Conservation (phyloP, 2,329 filamentous ascomycete species). For the Phyllosticta paracitricarpa region DNA sequence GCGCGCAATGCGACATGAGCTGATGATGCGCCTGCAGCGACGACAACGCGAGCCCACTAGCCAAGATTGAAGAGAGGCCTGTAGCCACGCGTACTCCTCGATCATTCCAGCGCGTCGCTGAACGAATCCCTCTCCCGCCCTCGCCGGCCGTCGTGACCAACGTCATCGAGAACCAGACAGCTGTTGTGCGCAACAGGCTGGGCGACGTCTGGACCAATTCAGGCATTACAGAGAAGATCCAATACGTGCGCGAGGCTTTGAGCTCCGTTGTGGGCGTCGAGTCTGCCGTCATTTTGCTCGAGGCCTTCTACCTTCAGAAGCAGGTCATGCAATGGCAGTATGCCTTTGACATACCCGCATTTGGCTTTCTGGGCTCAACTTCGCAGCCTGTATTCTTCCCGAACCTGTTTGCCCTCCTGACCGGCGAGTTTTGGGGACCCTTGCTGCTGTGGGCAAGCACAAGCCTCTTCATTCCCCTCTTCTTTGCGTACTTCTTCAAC, state of each 20-base stretch:
- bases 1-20: constrained; percentile 10
- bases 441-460: constrained; percentile 68
- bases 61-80: constrained; percentile 32
- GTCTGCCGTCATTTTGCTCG: constrained; percentile 55
- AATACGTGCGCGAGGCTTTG: constrained; percentile 57
- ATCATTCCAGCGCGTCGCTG: constrained; percentile 27
- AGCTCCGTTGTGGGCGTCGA: constrained; percentile 66
- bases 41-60: constrained; percentile 5
- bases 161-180: constrained; percentile 61
- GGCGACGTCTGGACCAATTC: constrained; percentile 54
- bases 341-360: constrained; percentile 60
- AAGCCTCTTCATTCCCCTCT: constrained; percentile 57
- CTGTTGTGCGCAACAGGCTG: constrained; percentile 57
- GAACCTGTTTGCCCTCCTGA: constrained; percentile 70
- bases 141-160: constrained; percentile 70
- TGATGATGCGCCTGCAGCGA: background rate
- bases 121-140: constrained; percentile 63
- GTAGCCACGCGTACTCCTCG: constrained; percentile 31
- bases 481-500: constrained; percentile 85
- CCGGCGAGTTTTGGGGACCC: constrained; percentile 73
- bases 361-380: constrained; percentile 44
- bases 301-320: constrained; percentile 58
- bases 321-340: constrained; percentile 63
- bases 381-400: constrained; percentile 59
- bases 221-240: constrained; percentile 55